A percentile compares a stretch with the other conserved stretches of the same genome.
phyloP scores from a whole-genome alignment of 2,329 filamentous ascomycete species.

The Leptodontidium sp. region DNA sequence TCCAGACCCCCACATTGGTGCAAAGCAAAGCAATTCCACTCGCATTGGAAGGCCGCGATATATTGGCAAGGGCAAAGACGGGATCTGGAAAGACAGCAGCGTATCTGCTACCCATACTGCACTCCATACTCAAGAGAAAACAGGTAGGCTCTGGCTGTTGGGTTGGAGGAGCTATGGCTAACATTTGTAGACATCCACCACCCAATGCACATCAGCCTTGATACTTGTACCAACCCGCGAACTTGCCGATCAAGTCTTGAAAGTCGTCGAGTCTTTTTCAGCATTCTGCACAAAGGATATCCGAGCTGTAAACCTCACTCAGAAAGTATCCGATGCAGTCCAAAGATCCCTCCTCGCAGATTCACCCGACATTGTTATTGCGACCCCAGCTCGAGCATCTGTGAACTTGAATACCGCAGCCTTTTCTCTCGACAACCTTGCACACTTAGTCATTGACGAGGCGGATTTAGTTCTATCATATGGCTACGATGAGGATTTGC shows the following conservation, averaged over 20 bases:
- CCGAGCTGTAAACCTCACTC: constrained; percentile 83
- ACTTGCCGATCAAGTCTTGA: constrained; percentile 89
- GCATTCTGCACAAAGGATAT: constrained; percentile 87
- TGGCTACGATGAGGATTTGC: constrained; percentile 90
- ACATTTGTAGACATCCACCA: constrained; percentile 55
- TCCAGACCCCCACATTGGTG: constrained; percentile 85
- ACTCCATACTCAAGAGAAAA: constrained; percentile 83
- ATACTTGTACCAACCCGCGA: constrained; percentile 95
- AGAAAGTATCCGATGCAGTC: constrained; percentile 89
- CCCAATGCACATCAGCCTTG: constrained; percentile 72
- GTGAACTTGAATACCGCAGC: constrained; percentile 78
- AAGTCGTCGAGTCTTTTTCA: constrained; percentile 78
- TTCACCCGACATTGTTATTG: constrained; percentile 86
- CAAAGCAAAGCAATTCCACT: constrained; percentile 89
- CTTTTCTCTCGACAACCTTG: constrained; percentile 74
- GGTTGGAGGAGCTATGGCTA: constrained; percentile 23
- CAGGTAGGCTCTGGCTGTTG: constrained; percentile 53
- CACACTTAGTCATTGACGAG: constrained; percentile 86
- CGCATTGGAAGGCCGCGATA: constrained; percentile 85
- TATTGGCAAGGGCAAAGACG: constrained; percentile 91
- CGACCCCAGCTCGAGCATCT: constrained; percentile 86
- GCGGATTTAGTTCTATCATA: constrained; percentile 94
- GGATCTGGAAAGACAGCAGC: constrained; percentile 98
- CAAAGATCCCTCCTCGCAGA: constrained; percentile 87
- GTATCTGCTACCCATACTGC: constrained; percentile 88